phyloP scores from a whole-genome alignment of 805 yeast species.

The Brettanomyces bruxellensis region DNA sequence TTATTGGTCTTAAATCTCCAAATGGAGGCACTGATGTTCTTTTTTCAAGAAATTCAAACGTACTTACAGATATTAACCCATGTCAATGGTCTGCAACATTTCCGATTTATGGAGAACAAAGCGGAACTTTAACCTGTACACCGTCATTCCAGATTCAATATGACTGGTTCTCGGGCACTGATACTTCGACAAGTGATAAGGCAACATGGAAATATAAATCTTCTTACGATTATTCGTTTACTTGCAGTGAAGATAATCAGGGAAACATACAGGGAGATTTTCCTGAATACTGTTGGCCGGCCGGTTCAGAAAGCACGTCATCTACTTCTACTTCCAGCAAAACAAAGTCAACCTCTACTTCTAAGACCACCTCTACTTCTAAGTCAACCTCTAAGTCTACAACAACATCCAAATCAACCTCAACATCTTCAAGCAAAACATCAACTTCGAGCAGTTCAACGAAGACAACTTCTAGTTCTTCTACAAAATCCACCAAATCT shows the following conservation, averaged over 20 bases:
- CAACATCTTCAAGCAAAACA: background rate
- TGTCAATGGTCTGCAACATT: constrained; percentile 17
- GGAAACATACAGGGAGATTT: constrained; percentile 19
- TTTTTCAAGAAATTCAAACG: constrained; percentile 12
- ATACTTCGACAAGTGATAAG: constrained; percentile 1
- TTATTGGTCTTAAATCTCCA: constrained; percentile 17
- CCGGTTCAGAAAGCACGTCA: background rate
- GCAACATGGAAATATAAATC: background rate
- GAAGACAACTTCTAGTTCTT: background rate
- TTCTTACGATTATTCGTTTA: constrained; percentile 14
- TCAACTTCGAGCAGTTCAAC: background rate
- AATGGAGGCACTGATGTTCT: constrained; percentile 12
- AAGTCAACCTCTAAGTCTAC: no score
- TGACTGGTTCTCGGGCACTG: constrained; percentile 19
- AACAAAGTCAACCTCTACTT: background rate
- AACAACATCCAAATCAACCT: background rate
- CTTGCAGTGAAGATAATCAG: constrained; percentile 15
- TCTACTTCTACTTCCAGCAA: background rate
- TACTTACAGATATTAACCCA: constrained; percentile 13
- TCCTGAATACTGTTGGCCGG: constrained; percentile 16
- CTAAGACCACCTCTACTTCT: background rate
- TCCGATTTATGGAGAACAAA: constrained; percentile 11
- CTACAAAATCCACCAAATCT: background rate
- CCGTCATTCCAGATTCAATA: constrained; percentile 19
- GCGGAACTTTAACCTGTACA: constrained; percentile 9